These are phyloP conservation scores for Agaricales sp. DNA, from an alignment of 1,284 basidiomycete species.

Conservation along the genomic window DNA sequence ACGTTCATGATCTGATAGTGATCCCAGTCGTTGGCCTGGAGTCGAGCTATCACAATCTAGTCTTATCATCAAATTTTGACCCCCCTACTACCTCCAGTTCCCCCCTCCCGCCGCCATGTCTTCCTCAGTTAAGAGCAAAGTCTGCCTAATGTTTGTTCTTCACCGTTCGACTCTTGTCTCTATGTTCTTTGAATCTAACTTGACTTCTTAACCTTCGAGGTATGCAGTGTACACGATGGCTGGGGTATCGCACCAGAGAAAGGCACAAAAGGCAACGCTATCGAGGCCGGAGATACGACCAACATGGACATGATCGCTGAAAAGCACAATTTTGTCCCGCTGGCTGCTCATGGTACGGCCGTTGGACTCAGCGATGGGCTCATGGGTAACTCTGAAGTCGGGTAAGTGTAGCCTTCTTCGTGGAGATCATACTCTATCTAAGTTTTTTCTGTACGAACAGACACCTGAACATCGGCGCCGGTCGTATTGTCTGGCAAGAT, in stretches of 20 bases:
- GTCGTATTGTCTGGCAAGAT: constrained; percentile 90
- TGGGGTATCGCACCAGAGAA: constrained; percentile 72
- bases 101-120: background rate
- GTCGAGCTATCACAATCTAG: too few species aligned
- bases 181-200: background rate
- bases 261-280: constrained; percentile 77
- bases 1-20: background rate
- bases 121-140: constrained; percentile 66
- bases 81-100: background rate
- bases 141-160: constrained; percentile 71
- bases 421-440: constrained; percentile 3
- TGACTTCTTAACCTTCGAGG: background rate
- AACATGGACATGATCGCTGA: constrained; percentile 83
- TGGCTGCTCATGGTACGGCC: constrained; percentile 79
- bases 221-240: constrained; percentile 79
- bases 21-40: background rate
- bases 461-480: constrained; percentile 88
- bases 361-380: constrained; percentile 85
- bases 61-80: too few species aligned
- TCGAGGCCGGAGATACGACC: constrained; percentile 71
- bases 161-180: constrained; percentile 1
- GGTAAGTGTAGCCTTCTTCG: constrained; percentile 37
- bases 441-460: constrained; percentile 25
- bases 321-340: constrained; percentile 60
- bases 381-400: constrained; percentile 95